These are phyloP conservation scores for Linderniella brevidens DNA, from an alignment of 257 asterid species.

Conservation along the genomic window DNA sequence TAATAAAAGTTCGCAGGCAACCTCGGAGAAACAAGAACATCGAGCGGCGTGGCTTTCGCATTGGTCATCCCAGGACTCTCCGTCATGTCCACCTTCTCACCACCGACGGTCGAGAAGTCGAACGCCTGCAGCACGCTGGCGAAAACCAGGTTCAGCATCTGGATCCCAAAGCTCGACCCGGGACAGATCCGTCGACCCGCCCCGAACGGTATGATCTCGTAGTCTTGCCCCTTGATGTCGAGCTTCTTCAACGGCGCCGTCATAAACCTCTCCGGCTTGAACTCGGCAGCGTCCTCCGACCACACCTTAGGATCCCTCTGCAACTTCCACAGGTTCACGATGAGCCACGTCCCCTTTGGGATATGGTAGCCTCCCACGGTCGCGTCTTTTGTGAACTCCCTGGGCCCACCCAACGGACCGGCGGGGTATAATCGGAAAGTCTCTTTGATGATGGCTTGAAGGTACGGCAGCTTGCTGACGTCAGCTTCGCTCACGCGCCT, in stretches of 20 bases:
- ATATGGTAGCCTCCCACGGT: background rate
- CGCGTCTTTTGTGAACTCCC: background rate
- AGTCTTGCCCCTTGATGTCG: background rate
- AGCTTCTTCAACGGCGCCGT: background rate
- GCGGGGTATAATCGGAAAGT: background rate
- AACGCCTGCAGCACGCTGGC: background rate
- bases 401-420: too few species aligned
- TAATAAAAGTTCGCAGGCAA: too few species aligned
- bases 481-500: background rate
- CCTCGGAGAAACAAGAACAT: background rate
- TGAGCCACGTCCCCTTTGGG: background rate
- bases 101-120: background rate
- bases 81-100: background rate
- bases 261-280: background rate
- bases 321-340: background rate
- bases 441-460: background rate
- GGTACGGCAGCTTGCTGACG: background rate
- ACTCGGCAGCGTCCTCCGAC: background rate
- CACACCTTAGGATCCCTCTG: background rate
- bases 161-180: background rate
- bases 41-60: background rate
- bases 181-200: background rate
- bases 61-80: background rate
- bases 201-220: conserved; percentile 2
- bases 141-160: background rate